These are phyloP conservation scores for Mycena indigotica DNA, from an alignment of 768 basidiomycete species.

Conservation along the genomic window DNA sequence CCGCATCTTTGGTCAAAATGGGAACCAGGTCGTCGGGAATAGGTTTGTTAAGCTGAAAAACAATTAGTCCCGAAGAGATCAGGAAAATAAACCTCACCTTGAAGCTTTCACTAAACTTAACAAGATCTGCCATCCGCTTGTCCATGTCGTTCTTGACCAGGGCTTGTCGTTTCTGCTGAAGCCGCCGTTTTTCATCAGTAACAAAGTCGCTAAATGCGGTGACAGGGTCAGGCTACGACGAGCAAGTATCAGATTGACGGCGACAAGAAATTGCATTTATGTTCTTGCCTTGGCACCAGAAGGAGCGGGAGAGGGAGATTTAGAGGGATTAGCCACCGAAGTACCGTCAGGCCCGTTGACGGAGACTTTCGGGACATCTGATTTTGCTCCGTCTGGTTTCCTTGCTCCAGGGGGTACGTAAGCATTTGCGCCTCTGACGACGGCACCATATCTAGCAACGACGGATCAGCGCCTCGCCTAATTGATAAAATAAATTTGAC, in stretches of 20 bases:
- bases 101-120: constrained; percentile 92
- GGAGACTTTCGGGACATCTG: constrained; percentile 71
- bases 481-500: constrained; percentile 26
- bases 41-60: constrained; percentile 82
- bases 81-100: constrained; percentile 59
- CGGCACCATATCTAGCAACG: constrained; percentile 82
- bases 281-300: constrained; percentile 52
- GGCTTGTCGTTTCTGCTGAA: constrained; percentile 89
- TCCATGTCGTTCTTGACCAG: constrained; percentile 93
- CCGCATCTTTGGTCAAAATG: constrained; percentile 91
- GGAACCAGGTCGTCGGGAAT: constrained; percentile 93
- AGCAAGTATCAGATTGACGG: constrained; percentile 15
- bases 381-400: constrained; percentile 41
- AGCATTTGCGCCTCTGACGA: constrained; percentile 83
- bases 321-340: constrained; percentile 43
- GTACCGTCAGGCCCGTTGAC: constrained; percentile 79
- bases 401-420: constrained; percentile 95
- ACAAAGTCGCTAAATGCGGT: constrained; percentile 93
- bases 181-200: constrained; percentile 83
- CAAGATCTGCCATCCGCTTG: constrained; percentile 87
- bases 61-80: background rate
- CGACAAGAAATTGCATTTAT: background rate
- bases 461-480: constrained; percentile 23
- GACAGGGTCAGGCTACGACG: constrained; percentile 73
- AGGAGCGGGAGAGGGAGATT: constrained; percentile 62